phyloP scores from a whole-genome alignment of 2,329 filamentous ascomycete genomes.

The Orbilia javanica region DNA sequence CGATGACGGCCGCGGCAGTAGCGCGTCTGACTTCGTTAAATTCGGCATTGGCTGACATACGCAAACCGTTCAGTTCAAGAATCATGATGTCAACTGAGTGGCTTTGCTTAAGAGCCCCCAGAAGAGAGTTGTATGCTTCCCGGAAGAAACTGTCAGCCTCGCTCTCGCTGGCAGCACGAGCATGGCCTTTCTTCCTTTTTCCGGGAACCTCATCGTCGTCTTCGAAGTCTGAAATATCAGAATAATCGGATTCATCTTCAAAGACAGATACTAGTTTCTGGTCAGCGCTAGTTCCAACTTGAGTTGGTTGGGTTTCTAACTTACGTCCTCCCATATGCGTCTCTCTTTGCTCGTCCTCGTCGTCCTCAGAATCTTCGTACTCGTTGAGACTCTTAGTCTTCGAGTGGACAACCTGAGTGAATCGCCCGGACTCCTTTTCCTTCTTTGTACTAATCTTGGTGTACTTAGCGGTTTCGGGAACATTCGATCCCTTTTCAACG shows the following conservation, averaged over 20 bases:
- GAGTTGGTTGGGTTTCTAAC: background rate
- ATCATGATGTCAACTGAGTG: conserved; percentile 62
- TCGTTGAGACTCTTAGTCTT: conserved; percentile 60
- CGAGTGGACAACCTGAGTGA: conserved; percentile 63
- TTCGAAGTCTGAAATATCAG: conserved; percentile 35
- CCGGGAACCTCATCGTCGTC: conserved; percentile 8
- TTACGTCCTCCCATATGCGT: conserved; percentile 31
- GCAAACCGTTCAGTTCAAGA: conserved; percentile 91
- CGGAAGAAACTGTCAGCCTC: conserved; percentile 40
- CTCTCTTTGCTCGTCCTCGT: conserved; percentile 63
- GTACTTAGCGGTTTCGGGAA: conserved; percentile 66
- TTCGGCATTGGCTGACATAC: conserved; percentile 89
- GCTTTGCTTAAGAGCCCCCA: conserved; percentile 60
- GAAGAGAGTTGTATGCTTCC: conserved; percentile 60
- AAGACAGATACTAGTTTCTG: conserved; percentile 12
- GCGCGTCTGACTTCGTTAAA: conserved; percentile 89
- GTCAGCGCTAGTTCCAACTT: background rate
- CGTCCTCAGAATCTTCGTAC: conserved; percentile 74
- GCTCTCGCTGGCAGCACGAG: conserved; percentile 25
- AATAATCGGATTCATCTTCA: conserved; percentile 22
- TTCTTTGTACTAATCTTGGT: conserved; percentile 63
- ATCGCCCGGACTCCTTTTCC: conserved; percentile 45
- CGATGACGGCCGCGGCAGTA: conserved; percentile 85
- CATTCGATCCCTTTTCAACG: conserved; percentile 73
- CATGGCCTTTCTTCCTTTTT: conserved; percentile 24